Base-by-base conservation (phyloP, 1,139 yeast genomes). In the Pichia sp. region DNA sequence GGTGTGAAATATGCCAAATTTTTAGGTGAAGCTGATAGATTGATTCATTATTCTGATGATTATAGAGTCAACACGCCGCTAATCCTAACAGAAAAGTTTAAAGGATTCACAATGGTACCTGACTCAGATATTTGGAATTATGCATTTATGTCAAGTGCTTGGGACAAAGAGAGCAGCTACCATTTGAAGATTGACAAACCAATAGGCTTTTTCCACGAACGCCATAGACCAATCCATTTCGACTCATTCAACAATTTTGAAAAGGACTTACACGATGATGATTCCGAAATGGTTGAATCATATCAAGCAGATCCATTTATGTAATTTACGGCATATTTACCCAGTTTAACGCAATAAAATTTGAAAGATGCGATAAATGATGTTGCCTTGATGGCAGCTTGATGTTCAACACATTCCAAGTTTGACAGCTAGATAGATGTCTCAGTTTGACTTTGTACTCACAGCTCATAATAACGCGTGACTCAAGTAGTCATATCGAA, bases 161-260 rank as follows among this genome's bases (percentile, higher is more conserved):
- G 95, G 83, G 80, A 75, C 55, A 67, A 79, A 3, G 74, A 74
- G 34, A 64, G 75, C 44, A 70, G 67, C n/a, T 87, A 75, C 56
- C 78, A 70, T 26, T 61, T 90, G 61, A 85, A 84, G 61, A 57
- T 85, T 43, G 97, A 86, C 58, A 68, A 79, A 8, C 99, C 99
- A 1, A 58, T 83, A 41, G 77, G 85, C 4, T 92, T 83, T 59
- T 94, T 88, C 61, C 82, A 85, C 57, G 95, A 85, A 54, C 60
- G 78, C 36, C 98, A 94, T 58, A 81, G 98, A 41, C 95, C 96
- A 6, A 72, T 81, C 31, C 98, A 92, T 64, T 94, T 92, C 64
- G 69, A 79, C 42, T 73, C 81, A 1, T 88, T 88, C 57, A 77
- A 73, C 48, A 85, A 80, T 47, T 62, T 86, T 48, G 94, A 83